These are phyloP conservation scores for Taxillus chinensis DNA, from an alignment of 164 flowering plant species.

Conservation along the genomic window DNA sequence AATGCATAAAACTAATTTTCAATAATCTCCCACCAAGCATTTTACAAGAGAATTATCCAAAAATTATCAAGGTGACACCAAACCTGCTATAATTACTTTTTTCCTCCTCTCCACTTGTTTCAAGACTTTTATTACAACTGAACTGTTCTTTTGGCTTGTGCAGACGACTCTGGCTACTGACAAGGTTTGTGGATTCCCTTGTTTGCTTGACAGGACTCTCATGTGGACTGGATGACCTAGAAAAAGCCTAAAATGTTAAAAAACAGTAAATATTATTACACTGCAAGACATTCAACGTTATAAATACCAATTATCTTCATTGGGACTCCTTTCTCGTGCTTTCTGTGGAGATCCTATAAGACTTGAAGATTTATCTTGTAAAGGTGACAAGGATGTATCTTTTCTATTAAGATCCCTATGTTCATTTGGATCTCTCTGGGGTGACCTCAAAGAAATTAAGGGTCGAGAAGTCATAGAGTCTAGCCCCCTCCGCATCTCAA, in stretches of 20 bases:
- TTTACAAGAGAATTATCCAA: background rate
- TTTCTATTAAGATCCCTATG: slow-evolving; percentile 13
- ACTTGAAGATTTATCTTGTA: slow-evolving; percentile 32
- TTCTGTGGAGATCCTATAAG: slow-evolving; percentile 27
- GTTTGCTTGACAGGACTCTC: slow-evolving; percentile 27
- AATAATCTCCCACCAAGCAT: background rate
- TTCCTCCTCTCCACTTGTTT: slow-evolving; percentile 21
- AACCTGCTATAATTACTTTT: slow-evolving; percentile 24
- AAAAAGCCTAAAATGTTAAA: slow-evolving; percentile 3
- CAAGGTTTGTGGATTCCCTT: slow-evolving; percentile 11
- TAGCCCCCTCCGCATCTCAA: slow-evolving; percentile 14
- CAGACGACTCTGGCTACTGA: slow-evolving; percentile 24
- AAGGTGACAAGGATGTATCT: slow-evolving; percentile 14
- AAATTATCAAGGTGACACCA: slow-evolving; percentile 4
- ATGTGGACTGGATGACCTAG: slow-evolving; percentile 20
- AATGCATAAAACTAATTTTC: background rate
- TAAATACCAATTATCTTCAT: slow-evolving; percentile 37
- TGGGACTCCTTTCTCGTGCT: slow-evolving; percentile 17
- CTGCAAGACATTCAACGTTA: too few relatives aligned
- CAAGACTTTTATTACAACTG: slow-evolving; percentile 19
- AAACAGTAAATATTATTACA: background rate
- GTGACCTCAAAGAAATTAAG: slow-evolving; percentile 43
- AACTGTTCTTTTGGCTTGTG: slow-evolving; percentile 18
- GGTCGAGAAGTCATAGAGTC: slow-evolving; percentile 17
- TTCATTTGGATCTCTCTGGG: slow-evolving; percentile 31